Conservation (phyloP, 2,329 filamentous ascomycete species). For the Penicillium brasilianum region DNA sequence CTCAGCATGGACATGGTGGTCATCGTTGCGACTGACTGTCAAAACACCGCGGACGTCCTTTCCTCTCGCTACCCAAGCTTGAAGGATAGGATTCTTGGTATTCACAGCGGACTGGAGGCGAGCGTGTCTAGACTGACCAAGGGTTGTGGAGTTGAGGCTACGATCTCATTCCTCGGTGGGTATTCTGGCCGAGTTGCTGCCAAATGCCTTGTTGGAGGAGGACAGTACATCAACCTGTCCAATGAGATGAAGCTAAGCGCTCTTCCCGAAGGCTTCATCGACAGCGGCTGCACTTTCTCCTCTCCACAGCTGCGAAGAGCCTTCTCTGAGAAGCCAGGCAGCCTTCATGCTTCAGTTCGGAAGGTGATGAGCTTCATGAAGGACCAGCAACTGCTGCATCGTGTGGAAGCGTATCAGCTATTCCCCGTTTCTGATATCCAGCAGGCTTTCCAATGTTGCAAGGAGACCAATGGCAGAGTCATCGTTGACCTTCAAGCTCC, state of each 20-base stretch:
- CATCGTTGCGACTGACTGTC: conserved; percentile 23
- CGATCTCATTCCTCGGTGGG: conserved; percentile 21
- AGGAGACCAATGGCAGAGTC: conserved; percentile 12
- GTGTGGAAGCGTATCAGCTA: conserved; percentile 14
- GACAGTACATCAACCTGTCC: conserved; percentile 27
- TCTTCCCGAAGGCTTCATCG: conserved; percentile 25
- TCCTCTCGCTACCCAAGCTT: conserved; percentile 16
- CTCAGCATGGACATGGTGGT: conserved; percentile 20
- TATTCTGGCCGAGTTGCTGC: conserved; percentile 23
- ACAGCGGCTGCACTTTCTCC: conserved; percentile 27
- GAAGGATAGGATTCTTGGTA: conserved; percentile 18
- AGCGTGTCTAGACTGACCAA: conserved; percentile 25
- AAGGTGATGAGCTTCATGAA: conserved; percentile 25
- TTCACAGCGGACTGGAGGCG: conserved; percentile 18
- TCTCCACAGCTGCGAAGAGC: conserved; percentile 19
- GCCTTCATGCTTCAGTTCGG: conserved; percentile 19
- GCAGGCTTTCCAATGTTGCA: conserved; percentile 19
- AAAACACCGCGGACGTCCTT: conserved; percentile 13
- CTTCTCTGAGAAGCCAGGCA: conserved; percentile 26
- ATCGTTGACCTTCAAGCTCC: conserved; percentile 23
- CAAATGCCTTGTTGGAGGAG: conserved; percentile 19
- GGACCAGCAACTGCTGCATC: conserved; percentile 19
- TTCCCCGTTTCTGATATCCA: conserved; percentile 22
- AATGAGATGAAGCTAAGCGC: conserved; percentile 27
- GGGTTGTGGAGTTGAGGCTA: conserved; percentile 25